Conservation (phyloP, 2,329 filamentous ascomycete species). For the Colletotrichum cuscutae region DNA sequence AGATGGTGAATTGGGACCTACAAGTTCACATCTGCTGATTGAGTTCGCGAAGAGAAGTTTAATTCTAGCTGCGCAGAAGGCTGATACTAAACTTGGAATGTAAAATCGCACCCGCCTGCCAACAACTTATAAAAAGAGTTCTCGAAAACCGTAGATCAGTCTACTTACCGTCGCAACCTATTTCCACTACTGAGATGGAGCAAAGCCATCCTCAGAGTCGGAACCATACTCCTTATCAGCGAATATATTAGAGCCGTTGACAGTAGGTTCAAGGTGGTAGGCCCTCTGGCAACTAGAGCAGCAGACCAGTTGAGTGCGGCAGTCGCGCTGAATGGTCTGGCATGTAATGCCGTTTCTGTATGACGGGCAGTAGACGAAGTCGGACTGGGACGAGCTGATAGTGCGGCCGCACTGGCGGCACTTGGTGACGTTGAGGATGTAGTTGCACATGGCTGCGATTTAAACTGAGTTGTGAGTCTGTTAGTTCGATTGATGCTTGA, state of each 20-base stretch:
- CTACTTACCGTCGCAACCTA: too few species aligned
- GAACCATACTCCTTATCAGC: conserved; percentile 40
- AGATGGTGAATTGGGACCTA: too few species aligned
- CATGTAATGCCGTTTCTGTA: conserved; percentile 17
- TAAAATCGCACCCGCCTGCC: background rate
- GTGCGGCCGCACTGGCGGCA: conserved; percentile 27
- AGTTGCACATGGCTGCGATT: conserved; percentile 25
- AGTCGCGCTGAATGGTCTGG: conserved; percentile 11
- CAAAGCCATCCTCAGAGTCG: background rate
- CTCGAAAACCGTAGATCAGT: background rate
- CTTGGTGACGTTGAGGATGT: conserved; percentile 24
- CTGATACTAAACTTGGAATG: background rate
- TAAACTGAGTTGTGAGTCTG: background rate
- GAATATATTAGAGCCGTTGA: conserved; percentile 67
- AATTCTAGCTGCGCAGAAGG: background rate
- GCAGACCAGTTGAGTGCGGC: conserved; percentile 16
- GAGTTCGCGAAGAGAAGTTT: background rate
- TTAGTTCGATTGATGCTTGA: background rate
- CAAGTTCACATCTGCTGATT: too few species aligned
- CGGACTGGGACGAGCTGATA: background rate
- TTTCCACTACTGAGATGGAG: background rate
- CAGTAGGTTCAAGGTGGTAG: conserved; percentile 59
- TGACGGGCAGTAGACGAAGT: conserved; percentile 27
- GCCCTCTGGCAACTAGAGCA: conserved; percentile 23
- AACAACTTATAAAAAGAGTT: background rate